phyloP scores from a whole-genome alignment of 1,139 yeast species.

The Hanseniaspora uvarum region DNA sequence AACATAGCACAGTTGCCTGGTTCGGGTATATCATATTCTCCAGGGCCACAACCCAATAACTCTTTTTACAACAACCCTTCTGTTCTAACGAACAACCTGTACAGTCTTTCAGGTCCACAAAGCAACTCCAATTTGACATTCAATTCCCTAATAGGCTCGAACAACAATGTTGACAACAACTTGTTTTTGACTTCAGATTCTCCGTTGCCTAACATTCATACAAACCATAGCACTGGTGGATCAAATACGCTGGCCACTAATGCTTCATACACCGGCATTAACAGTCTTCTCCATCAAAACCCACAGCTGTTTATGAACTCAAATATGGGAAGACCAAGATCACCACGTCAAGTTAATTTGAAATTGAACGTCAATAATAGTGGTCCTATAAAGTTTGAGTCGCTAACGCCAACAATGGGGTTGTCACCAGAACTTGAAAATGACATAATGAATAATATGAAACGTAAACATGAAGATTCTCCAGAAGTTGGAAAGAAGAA shows the following conservation, averaged over 20 bases:
- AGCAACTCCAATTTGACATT: background rate
- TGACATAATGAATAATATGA: background rate
- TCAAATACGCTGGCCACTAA: background rate
- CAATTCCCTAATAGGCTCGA: background rate
- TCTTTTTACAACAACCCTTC: constrained; percentile 15
- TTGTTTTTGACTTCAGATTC: background rate
- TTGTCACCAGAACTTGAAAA: constrained; percentile 2
- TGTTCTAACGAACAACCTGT: constrained; percentile 1
- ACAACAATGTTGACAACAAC: background rate
- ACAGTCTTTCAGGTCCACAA: background rate
- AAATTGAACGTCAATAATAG: background rate
- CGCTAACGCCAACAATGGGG: constrained; percentile 10
- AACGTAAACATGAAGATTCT: background rate
- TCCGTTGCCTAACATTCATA: background rate
- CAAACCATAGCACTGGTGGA: background rate
- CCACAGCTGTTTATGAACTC: constrained; percentile 5
- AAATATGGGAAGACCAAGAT: constrained; percentile 14
- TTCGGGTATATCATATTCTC: background rate
- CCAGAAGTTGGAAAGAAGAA: background rate
- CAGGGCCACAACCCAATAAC: background rate
- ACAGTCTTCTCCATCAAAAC: constrained; percentile 9
- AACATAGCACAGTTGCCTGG: background rate
- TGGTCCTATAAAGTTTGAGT: constrained; percentile 8
- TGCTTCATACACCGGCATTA: constrained; percentile 2
- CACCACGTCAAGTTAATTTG: constrained; percentile 13